Conservation (phyloP, 2,329 filamentous ascomycete genomes). For the Cladosporium sphaerospermum region DNA sequence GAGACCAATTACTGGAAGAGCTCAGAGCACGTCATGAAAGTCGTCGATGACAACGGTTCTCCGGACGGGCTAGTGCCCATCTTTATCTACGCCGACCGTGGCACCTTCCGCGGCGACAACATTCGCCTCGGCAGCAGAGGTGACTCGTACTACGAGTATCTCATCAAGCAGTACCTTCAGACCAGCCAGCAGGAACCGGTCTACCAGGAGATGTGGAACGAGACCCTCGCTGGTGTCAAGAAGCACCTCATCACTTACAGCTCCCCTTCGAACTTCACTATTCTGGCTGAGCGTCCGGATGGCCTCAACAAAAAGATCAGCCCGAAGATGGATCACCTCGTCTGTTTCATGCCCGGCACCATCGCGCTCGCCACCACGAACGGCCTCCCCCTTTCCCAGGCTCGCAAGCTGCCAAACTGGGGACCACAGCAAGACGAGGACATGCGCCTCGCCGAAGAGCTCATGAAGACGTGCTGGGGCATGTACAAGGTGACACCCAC, state of each 20-base stretch:
- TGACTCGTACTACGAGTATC: slow-evolving; percentile 97
- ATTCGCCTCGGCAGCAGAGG: slow-evolving; percentile 89
- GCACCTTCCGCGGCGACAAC: slow-evolving; percentile 74
- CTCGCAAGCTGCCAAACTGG: slow-evolving; percentile 66
- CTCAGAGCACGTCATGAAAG: slow-evolving; percentile 84
- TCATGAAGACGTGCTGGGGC: slow-evolving; percentile 96
- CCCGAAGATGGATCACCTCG: slow-evolving; percentile 96
- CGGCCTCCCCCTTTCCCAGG: slow-evolving; percentile 68
- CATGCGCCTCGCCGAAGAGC: slow-evolving; percentile 77
- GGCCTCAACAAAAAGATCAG: slow-evolving; percentile 62
- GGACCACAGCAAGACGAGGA: slow-evolving; percentile 74
- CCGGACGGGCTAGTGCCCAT: slow-evolving; percentile 85
- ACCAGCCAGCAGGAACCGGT: slow-evolving; percentile 79
- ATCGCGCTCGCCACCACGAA: slow-evolving; percentile 84
- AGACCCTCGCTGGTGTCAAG: slow-evolving; percentile 75
- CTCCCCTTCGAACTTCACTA: slow-evolving; percentile 70
- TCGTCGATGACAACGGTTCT: slow-evolving; percentile 75
- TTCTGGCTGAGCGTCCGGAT: slow-evolving; percentile 76
- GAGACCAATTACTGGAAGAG: slow-evolving; percentile 89
- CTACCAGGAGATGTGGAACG: slow-evolving; percentile 89
- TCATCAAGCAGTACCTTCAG: slow-evolving; percentile 97
- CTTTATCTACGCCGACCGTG: slow-evolving; percentile 73
- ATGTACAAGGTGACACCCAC: slow-evolving; percentile 91
- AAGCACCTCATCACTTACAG: slow-evolving; percentile 92
- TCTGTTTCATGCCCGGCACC: slow-evolving; percentile 95